A percentile compares a stretch with the other conserved stretches of the same genome.
Conservation (phyloP, 1,284 basidiomycete genomes). For the Amylostereum areolatum region DNA sequence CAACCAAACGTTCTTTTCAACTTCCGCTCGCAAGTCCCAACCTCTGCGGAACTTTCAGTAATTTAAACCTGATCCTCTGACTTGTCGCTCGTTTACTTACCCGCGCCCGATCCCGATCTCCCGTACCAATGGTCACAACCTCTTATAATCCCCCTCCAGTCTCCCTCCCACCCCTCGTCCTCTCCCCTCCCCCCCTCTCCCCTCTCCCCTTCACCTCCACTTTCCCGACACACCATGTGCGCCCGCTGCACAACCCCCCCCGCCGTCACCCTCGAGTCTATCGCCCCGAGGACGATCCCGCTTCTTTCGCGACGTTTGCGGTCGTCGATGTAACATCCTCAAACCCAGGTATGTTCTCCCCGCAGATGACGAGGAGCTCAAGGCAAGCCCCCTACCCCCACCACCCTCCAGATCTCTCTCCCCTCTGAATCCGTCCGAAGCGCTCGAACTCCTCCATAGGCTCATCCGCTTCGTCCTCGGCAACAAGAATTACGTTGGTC, state of each 20-base stretch:
- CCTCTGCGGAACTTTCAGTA: no score
- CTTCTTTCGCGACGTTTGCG: conserved; percentile 43
- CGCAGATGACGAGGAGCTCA: conserved; percentile 54
- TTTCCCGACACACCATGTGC: conserved; percentile 8
- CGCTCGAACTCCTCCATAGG: conserved; percentile 54
- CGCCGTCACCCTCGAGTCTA: conserved; percentile 23
- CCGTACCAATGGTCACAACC: no score
- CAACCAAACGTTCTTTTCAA: no score
- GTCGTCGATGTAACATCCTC: conserved; percentile 43
- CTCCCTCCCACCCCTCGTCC: conserved; percentile 1
- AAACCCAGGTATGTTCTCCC: conserved; percentile 53
- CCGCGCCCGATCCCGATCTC: no score
- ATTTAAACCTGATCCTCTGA: no score
- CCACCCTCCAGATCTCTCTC: no score
- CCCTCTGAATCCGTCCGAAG: conserved; percentile 25
- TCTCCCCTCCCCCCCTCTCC: conserved; percentile 3
- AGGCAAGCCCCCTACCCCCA: conserved; percentile 26
- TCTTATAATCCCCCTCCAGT: background rate
- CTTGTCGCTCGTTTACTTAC: no score
- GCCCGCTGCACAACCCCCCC: conserved; percentile 17
- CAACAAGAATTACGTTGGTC: conserved; percentile 58
- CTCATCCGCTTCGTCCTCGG: conserved; percentile 59
- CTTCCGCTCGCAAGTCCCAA: no score
- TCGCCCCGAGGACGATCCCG: conserved; percentile 38
- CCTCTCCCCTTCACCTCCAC: background rate